A percentile compares a stretch with the other conserved stretches of the same genome.
Conservation (phyloP, 2,329 filamentous ascomycete species). For the Hirsutella minnesotensis region DNA sequence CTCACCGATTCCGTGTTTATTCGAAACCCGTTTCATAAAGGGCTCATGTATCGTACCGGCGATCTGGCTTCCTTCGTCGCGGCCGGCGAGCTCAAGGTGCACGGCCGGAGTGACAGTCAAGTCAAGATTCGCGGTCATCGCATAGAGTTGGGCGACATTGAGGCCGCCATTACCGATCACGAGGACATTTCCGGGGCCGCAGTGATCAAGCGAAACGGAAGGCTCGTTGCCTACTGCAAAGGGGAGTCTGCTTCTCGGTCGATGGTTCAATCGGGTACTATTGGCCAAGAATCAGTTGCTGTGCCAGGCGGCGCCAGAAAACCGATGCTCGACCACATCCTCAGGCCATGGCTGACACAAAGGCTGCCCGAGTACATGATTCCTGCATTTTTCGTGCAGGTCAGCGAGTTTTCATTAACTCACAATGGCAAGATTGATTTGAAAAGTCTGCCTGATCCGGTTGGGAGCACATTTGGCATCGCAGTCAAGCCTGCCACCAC, state of each 20-base stretch:
- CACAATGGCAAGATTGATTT: conserved; percentile 9
- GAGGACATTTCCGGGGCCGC: conserved; percentile 4
- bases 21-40: conserved; percentile 4
- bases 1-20: conserved; percentile 5
- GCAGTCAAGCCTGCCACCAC: background rate
- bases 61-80: conserved; percentile 9
- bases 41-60: conserved; percentile 10
- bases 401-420: conserved; percentile 6
- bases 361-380: conserved; percentile 7
- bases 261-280: too few species aligned
- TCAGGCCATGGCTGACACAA: conserved; percentile 4
- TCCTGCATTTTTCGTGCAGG: conserved; percentile 7
- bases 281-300: too few species aligned
- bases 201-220: conserved; percentile 5
- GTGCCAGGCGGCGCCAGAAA: background rate
- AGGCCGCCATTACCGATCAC: conserved; percentile 6
- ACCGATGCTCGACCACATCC: background rate
- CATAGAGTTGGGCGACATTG: conserved; percentile 11
- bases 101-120: conserved; percentile 11
- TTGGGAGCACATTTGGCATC: background rate
- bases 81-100: conserved; percentile 5
- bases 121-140: conserved; percentile 12
- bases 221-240: conserved; percentile 7
- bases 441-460: conserved; percentile 8
- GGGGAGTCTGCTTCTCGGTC: background rate